Conservation (phyloP, 306 rosid genomes). For the Rosa multiflora region DNA sequence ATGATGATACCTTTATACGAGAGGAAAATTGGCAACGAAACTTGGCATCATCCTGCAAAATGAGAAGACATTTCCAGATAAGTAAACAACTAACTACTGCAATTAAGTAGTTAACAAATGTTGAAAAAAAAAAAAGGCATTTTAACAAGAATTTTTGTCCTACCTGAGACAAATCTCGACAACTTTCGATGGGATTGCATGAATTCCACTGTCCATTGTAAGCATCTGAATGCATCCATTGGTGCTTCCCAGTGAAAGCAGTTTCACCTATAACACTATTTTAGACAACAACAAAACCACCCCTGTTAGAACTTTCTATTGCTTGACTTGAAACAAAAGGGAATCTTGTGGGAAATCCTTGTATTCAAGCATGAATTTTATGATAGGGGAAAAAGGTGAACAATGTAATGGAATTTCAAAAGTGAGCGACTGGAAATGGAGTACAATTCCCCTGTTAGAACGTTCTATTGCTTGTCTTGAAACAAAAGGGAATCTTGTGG, state of each 20-base stretch:
- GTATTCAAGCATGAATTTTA: not conserved
- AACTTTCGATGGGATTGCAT: conserved; percentile 20
- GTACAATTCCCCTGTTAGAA: conserved; percentile 3
- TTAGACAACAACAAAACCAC: conserved; percentile 27
- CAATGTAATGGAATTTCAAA: not conserved
- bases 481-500: not conserved
- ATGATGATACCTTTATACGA: conserved; percentile 71
- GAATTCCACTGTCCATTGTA: conserved; percentile 39
- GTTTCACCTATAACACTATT: conserved; percentile 69
- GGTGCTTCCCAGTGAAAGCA: conserved; percentile 66
- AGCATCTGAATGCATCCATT: conserved; percentile 65
- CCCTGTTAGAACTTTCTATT: conserved; percentile 1
- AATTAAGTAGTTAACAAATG: not conserved
- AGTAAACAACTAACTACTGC: conserved; percentile 6
- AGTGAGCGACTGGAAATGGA: not conserved
- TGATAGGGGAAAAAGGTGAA: not conserved
- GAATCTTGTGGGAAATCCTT: conserved; percentile 3
- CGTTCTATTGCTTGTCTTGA: not conserved
- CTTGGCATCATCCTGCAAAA: conserved; percentile 49
- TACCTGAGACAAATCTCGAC: conserved; percentile 43
- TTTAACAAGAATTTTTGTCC: not conserved
- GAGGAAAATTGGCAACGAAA: conserved; percentile 53
- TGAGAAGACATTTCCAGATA: conserved; percentile 11
- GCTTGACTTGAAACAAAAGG: not conserved
- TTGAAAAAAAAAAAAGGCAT: not conserved